Evolutionary conservation across 2,329 filamentous ascomycete genomes (phyloP), one percentile per base, ranked within the genome.

Genomic region (Penicillium expansum): DNA sequence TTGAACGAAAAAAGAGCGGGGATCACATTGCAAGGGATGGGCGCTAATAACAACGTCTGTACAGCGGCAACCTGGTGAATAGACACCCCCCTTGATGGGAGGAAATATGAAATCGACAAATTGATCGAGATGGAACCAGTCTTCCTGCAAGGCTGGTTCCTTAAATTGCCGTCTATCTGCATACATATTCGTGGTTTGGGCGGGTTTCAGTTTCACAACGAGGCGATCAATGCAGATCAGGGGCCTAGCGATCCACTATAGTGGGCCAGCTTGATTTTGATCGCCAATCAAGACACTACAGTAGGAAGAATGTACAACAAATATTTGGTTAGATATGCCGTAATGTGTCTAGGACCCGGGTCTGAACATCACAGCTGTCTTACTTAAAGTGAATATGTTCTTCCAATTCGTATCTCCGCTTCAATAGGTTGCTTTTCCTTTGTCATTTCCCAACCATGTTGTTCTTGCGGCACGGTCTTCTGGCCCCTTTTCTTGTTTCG

Each of bases 201-300:
- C 24, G 38, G 18, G 29, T 22, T 47, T 41, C 48, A 52, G 48
- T 56, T 14, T 52, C 35, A 56, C 50, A 24, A 32, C 39, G 13
- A 37, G 52, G 14, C 49, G 59, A 66, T 66, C 59, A 52, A 57
- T 56, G 62, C 58, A 61, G 58, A 65, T 62, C 61, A 62, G 59
- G 52, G 58, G 58, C 37, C 49, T 56, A 45, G 45, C 32, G 11
- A 53, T 39, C 35, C 32, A 32, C 50, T 43, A 38, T 42, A 32
- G 63, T 66, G 61, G 62, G 27, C 41, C 59, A 48, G 29, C n/a
- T 30, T 30, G 37, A 32, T 41, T 42, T n/a, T 27, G 18, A 52
- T 38, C 43, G 48, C 62, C 64, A 65, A 66, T 62, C 61, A 64
- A 55, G 57, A 50, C 39, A 39, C 30, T 32, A 32, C 22, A 24